These are phyloP conservation scores for Neospermospora avenae DNA, from an alignment of 2,329 filamentous ascomycete genomes.

Conservation along the genomic window DNA sequence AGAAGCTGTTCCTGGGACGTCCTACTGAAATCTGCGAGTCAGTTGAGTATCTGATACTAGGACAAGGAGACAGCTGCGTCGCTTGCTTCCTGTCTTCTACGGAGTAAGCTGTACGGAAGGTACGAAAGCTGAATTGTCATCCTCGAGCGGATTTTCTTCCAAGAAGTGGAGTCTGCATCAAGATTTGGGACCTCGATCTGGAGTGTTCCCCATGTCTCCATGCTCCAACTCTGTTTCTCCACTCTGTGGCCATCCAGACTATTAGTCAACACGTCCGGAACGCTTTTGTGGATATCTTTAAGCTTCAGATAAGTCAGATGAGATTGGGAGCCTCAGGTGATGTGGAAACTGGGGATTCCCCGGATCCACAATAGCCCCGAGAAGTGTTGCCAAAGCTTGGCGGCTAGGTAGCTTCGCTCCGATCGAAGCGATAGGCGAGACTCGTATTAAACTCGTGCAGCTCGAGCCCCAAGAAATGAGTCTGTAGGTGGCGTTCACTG, in stretches of 20 bases:
- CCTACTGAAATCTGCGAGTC: neutral
- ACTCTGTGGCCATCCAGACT: neutral
- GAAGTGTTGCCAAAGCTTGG: neutral
- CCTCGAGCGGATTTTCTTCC: neutral
- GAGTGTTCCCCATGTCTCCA: neutral
- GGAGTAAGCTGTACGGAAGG: too few species aligned
- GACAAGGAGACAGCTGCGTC: neutral
- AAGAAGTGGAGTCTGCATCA: neutral
- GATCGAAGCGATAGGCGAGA: too few species aligned
- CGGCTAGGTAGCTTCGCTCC: neutral
- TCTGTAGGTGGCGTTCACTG: too few species aligned
- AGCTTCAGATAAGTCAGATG: neutral
- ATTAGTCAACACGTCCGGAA: neutral
- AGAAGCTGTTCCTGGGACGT: neutral
- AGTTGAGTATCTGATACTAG: neutral
- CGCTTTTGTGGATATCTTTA: constrained; percentile 8
- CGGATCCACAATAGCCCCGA: constrained; percentile 12
- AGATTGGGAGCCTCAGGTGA: neutral
- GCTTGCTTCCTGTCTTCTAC: too few species aligned
- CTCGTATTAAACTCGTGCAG: too few species aligned
- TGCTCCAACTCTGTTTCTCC: neutral
- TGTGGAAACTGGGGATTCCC: constrained; percentile 9
- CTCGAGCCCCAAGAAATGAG: too few species aligned
- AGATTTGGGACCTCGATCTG: neutral
- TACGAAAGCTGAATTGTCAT: too few species aligned